A percentile compares a stretch with the other conserved stretches of the same genome.
Conservation (phyloP, 495 filamentous ascomycete genomes). For the Aspergillus nanangensis region DNA sequence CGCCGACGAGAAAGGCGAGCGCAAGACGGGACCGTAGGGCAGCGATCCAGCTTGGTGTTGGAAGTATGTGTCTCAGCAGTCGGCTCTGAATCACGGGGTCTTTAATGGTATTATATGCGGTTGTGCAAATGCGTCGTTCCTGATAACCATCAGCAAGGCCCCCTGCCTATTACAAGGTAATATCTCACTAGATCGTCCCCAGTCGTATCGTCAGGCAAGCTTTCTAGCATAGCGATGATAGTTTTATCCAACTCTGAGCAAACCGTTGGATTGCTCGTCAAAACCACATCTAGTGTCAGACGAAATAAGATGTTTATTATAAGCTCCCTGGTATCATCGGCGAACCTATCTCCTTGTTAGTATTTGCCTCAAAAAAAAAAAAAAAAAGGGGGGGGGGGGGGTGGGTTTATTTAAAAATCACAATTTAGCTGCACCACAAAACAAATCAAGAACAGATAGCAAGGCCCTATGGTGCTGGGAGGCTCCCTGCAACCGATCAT, state of each 20-base stretch:
- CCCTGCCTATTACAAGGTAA: too few species aligned
- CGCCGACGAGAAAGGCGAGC: conserved; percentile 60
- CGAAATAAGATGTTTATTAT: conserved; percentile 48
- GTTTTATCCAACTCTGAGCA: conserved; percentile 42
- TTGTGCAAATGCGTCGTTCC: conserved; percentile 51
- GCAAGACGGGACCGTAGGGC: conserved; percentile 70
- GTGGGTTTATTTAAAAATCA: too few species aligned
- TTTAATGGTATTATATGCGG: conserved; percentile 45
- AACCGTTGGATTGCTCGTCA: conserved; percentile 37
- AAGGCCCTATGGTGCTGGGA: conserved; percentile 16
- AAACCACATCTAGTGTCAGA: conserved; percentile 53
- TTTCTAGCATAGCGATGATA: conserved; percentile 36
- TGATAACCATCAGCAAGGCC: too few species aligned
- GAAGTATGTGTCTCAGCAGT: conserved; percentile 56
- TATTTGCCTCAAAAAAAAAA: not conserved
- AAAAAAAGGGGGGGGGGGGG: not conserved
- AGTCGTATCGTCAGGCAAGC: conserved; percentile 23
- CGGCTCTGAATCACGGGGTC: conserved; percentile 52
- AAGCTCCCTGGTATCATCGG: conserved; percentile 26
- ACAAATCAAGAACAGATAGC: conserved; percentile 28
- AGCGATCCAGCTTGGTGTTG: conserved; percentile 48
- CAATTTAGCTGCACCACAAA: conserved; percentile 27
- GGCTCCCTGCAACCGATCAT: conserved; percentile 1
- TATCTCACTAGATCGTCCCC: conserved; percentile 34
- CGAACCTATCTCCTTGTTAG: conserved; percentile 23